These are phyloP conservation scores for Trametes maxima DNA, from an alignment of 768 basidiomycete genomes.

Conservation along the genomic window DNA sequence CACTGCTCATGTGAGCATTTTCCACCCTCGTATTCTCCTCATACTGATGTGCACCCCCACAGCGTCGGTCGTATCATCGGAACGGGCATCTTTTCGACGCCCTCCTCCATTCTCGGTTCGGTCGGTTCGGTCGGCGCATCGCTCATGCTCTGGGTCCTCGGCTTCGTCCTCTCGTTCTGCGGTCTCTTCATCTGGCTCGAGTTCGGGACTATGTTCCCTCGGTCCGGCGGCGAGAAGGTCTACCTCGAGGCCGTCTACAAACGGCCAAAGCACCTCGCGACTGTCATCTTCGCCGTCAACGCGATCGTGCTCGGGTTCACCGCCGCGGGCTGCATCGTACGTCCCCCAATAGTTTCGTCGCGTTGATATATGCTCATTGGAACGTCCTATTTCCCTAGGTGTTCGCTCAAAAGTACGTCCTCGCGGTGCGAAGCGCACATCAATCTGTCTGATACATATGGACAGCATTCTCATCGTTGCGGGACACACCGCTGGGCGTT, in stretches of 20 bases:
- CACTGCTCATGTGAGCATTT: constrained; percentile 49
- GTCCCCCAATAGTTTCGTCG: not conserved
- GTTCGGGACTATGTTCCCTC: constrained; percentile 63
- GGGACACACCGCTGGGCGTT: constrained; percentile 35
- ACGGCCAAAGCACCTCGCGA: constrained; percentile 36
- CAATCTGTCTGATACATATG: not conserved
- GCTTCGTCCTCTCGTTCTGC: constrained; percentile 58
- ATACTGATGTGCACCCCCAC: not conserved
- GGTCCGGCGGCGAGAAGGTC: constrained; percentile 65
- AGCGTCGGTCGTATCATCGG: constrained; percentile 61
- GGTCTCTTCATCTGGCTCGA: constrained; percentile 67
- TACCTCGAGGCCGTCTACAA: constrained; percentile 59
- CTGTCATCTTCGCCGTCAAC: constrained; percentile 38
- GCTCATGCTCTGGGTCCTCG: constrained; percentile 65
- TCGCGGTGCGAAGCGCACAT: not conserved
- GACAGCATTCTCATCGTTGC: constrained; percentile 50
- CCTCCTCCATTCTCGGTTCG: constrained; percentile 56
- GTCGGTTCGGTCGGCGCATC: constrained; percentile 63
- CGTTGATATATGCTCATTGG: not conserved
- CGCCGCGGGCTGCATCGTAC: constrained; percentile 33
- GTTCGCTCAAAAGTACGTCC: constrained; percentile 33
- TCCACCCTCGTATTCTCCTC: not conserved
- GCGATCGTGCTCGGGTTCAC: constrained; percentile 42
- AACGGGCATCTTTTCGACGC: constrained; percentile 67
- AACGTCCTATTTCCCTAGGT: constrained; percentile 24